Percentiles rank a stretch among this genome's conserved stretches.
phyloP scores from a whole-genome alignment of 179 eudicot species.

The Camellia oleifera region DNA sequence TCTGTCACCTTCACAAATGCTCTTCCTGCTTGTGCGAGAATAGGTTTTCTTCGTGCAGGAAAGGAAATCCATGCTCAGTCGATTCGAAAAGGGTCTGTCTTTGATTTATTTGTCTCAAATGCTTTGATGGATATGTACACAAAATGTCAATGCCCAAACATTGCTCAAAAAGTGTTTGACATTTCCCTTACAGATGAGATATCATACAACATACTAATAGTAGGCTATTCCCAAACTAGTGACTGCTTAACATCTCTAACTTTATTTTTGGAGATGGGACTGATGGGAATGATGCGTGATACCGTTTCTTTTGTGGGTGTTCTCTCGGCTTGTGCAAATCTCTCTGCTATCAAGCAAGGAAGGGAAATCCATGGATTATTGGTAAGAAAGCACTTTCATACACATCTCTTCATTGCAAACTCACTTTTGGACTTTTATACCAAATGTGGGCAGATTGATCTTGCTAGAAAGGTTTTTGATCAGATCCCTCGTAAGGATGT shows the following conservation, averaged over 20 bases:
- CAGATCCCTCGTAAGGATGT: slow-evolving; percentile 39
- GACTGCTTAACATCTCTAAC: slow-evolving; percentile 32
- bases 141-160: slow-evolving; percentile 33
- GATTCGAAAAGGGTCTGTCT: slow-evolving; percentile 36
- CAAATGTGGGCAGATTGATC: slow-evolving; percentile 55
- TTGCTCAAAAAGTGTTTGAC: slow-evolving; percentile 54
- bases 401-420: slow-evolving; percentile 45
- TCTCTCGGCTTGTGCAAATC: slow-evolving; percentile 64
- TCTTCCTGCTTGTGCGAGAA: slow-evolving; percentile 75
- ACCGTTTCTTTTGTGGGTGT: slow-evolving; percentile 57
- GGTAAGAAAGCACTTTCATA: slow-evolving; percentile 33
- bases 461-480: slow-evolving; percentile 50
- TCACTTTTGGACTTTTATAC: slow-evolving; percentile 63
- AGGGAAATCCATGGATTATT: slow-evolving; percentile 57
- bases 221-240: slow-evolving; percentile 56
- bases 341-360: slow-evolving; percentile 48
- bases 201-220: slow-evolving; percentile 70
- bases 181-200: slow-evolving; percentile 47
- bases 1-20: slow-evolving; percentile 59
- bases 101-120: slow-evolving; percentile 46
- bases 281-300: slow-evolving; percentile 45
- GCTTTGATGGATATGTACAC: slow-evolving; percentile 66
- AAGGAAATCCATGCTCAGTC: slow-evolving; percentile 65
- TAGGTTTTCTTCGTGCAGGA: slow-evolving; percentile 47
- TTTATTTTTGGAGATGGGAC: slow-evolving; percentile 52